Evolutionary conservation across 129 eudicot species (phyloP), one percentile per base, ranked within the genome.

Genomic region (Arctium minus): DNA sequence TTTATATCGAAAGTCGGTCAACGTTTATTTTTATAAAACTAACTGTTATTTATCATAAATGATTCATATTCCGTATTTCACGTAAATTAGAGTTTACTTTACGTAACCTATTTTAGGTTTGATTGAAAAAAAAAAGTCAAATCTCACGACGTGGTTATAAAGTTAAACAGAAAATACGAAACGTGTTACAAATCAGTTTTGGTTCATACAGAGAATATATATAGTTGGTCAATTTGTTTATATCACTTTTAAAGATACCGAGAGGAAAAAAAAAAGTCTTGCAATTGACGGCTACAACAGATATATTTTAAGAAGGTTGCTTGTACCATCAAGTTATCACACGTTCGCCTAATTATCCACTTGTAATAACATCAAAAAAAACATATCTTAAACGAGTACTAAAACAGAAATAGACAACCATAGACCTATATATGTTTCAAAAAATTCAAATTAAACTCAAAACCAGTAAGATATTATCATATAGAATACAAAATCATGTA

Each of bases 321-420:
- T 84, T 84, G 83, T 78, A 78, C 75, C 83, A 78, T n/a, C 79
- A 72, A 78, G 75, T 73, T 42, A 72, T 78, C 68, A 72, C 68
- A 72, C 73, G 39, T 56, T 77, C 33, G 82, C 79, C 79, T 78
- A 84, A 78, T 72, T 73, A 56, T 68, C 82, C 68, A 84, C 79
- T 84, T 84, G 75, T 35, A 40, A 29, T 70, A 44, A 53, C 7
- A 53, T 40, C 1, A 5, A 17, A 11, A 77, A n/a, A 74, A 60
- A 38, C n/a, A 70, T 29, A 0, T 37, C n/a, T 64, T 12, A 62
- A 48, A 32, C 42, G 33, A 75, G 75, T 75, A 69, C 44, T 70
- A 32, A n/a, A 48, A 70, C 73, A 44, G 13, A 44, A 44, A 44
- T 10, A 44, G 15, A 9, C 0, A 10, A 3, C 53, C 53, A 44